Base-by-base conservation (phyloP, 192 early-diverging fungal genomes). In the Powellomyces hirtus region DNA sequence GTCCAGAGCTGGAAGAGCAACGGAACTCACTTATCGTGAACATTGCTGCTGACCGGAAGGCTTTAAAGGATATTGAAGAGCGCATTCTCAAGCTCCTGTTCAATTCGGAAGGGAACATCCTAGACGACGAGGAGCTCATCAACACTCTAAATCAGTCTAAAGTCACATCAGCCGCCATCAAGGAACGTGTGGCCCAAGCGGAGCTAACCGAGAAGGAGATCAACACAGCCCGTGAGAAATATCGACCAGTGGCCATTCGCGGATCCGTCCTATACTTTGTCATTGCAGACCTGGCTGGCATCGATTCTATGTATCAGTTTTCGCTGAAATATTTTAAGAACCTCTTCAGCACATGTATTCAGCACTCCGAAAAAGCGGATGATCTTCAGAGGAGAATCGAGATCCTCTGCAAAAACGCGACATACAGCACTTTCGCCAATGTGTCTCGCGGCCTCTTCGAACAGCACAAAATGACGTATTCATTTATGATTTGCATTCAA, bases 231-330 rank as follows among this genome's bases (percentile, higher is more conserved):
- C 56, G 85, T 30, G 85, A 87, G 61, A 67, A 72, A 38, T 87
- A 87, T 60, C 72, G 83, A n/a, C 83, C 85, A 2, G 85, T 87
- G 6, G 79, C 85, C 1, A 80, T 87, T 49, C 72, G 85, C 18
- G 85, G 85, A 18, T 84, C 85, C 0, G 82, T 87, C 20, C 68
- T 87, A 14, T 87, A 87, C 63, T 87, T 87, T 75, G 80, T 82
- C 3, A 78, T 87, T 35, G 85, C 85, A 1, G 82, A 87, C 59
- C 62, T 87, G 13, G 83, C 83, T 0, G 77, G 85, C 44, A 79
- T 87, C n/a, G 85, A 87, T 59, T 79, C 85, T 1, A 87, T 87
- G 85, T 87, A 87, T 64, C 83, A 85, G 53, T 87, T 87, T 61
- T 84, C 82, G 16, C 71, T 87, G 16, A 87, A 87, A 59, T 87